Evolutionary conservation across 106 monocot species (phyloP).

Genomic region (Ottelia alismoides): DNA sequence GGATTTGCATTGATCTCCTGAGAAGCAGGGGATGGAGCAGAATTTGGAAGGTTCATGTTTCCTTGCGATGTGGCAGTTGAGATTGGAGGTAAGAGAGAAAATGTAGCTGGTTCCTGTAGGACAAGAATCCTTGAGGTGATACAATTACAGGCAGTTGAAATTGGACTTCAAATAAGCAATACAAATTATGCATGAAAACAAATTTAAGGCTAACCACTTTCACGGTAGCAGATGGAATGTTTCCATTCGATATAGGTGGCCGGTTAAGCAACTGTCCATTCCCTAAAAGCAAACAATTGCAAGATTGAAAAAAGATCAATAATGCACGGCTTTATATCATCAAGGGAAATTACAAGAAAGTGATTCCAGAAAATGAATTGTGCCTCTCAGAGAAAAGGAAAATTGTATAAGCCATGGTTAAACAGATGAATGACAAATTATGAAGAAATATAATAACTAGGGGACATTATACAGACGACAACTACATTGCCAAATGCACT

Average conservation of each 20-base stretch:
- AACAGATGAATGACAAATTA: too few relatives aligned
- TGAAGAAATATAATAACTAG: too few relatives aligned
- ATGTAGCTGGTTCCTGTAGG: conserved; percentile 64
- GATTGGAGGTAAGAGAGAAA: conserved; percentile 48
- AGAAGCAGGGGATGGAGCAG: conserved; percentile 56
- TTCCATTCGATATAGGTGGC: conserved; percentile 35
- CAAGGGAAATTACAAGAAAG: too few relatives aligned
- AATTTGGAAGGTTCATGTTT: conserved; percentile 35
- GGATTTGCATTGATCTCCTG: conserved; percentile 56
- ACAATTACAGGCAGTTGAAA: not conserved
- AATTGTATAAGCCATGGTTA: too few relatives aligned
- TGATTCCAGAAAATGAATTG: too few relatives aligned
- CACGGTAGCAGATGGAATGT: conserved; percentile 47
- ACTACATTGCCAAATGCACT: too few relatives aligned
- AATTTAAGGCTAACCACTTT: conserved; percentile 48
- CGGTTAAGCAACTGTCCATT: conserved; percentile 49
- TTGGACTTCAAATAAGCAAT: not conserved
- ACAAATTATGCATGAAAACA: not conserved
- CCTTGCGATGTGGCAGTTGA: conserved; percentile 49
- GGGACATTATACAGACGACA: too few relatives aligned
- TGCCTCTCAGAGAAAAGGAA: too few relatives aligned
- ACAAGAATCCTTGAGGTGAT: not conserved
- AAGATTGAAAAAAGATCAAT: too few relatives aligned
- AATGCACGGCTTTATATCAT: too few relatives aligned
- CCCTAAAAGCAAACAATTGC: conserved; percentile 25